Percentiles rank a stretch among this genome's conserved stretches.
phyloP scores from a whole-genome alignment of 805 yeast species.

The Cyberlindnera mycetangii region DNA sequence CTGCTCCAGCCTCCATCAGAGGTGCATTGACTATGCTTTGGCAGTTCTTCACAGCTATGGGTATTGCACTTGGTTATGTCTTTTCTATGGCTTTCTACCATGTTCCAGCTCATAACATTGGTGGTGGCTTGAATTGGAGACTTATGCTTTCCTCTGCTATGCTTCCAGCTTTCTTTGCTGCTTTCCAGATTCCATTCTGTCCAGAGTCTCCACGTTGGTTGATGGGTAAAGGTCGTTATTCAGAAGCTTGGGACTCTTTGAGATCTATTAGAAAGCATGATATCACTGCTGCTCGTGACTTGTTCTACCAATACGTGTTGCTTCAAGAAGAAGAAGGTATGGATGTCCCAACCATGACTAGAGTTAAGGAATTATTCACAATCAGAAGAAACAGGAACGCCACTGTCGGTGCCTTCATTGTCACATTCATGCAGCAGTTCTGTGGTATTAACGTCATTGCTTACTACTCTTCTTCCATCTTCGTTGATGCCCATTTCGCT shows the following conservation, averaged over 20 bases:
- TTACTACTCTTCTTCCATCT: conserved; percentile 77
- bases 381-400: conserved; percentile 84
- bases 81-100: conserved; percentile 60
- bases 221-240: conserved; percentile 65
- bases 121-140: conserved; percentile 59
- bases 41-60: conserved; percentile 75
- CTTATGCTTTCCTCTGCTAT: conserved; percentile 67
- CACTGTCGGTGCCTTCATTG: conserved; percentile 73
- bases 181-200: conserved; percentile 59
- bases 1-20: conserved; percentile 58
- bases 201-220: conserved; percentile 80
- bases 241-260: conserved; percentile 54
- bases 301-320: conserved; percentile 64
- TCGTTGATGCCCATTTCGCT: conserved; percentile 62
- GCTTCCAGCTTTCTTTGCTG: conserved; percentile 61
- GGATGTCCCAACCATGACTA: conserved; percentile 42
- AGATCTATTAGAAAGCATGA: conserved; percentile 45
- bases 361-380: conserved; percentile 57
- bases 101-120: conserved; percentile 37
- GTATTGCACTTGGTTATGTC: conserved; percentile 70
- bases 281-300: conserved; percentile 67
- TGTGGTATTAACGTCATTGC: conserved; percentile 90
- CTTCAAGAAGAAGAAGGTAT: conserved; percentile 58
- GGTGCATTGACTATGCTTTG: conserved; percentile 72
- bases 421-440: conserved; percentile 88